phyloP scores from a whole-genome alignment of 345 rosid genomes.

The Euclidium syriacum region DNA sequence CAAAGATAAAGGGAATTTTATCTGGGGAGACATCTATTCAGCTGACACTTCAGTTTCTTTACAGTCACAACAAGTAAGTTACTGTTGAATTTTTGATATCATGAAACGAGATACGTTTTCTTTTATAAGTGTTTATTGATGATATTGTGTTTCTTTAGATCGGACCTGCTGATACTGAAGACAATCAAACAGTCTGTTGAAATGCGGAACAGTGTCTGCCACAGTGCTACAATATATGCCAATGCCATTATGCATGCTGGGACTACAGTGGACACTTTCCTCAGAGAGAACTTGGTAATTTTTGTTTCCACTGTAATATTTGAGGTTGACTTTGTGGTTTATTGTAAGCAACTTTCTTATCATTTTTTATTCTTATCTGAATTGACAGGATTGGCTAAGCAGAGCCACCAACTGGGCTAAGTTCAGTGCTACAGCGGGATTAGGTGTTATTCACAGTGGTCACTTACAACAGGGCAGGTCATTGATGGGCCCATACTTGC shows the following conservation, averaged over 20 bases:
- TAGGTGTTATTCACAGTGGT: constrained; percentile 98
- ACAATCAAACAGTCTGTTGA: constrained; percentile 98
- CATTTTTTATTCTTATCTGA: background rate
- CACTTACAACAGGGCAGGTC: constrained; percentile 97
- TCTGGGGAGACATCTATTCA: constrained; percentile 95
- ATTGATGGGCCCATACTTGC: constrained; percentile 96
- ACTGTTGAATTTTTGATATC: background rate
- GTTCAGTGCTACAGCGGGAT: constrained; percentile 98
- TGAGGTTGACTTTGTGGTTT: constrained; percentile 3
- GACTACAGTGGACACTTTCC: constrained; percentile 96
- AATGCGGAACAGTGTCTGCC: constrained; percentile 98
- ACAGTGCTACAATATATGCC: constrained; percentile 96
- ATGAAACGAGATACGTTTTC: background rate
- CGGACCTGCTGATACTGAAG: constrained; percentile 90
- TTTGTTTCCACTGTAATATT: background rate
- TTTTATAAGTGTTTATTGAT: background rate
- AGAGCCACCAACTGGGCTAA: constrained; percentile 99
- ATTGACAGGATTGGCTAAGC: constrained; percentile 93
- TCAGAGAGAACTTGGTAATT: constrained; percentile 91
- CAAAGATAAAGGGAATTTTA: constrained; percentile 82
- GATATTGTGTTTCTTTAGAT: constrained; percentile 44
- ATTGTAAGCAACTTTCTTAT: constrained; percentile 1
- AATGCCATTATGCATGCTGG: constrained; percentile 99
- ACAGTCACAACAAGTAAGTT: constrained; percentile 85
- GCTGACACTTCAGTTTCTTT: constrained; percentile 85